These are phyloP conservation scores for Liquidambar formosana DNA, from an alignment of 164 flowering plant genomes.

Conservation along the genomic window DNA sequence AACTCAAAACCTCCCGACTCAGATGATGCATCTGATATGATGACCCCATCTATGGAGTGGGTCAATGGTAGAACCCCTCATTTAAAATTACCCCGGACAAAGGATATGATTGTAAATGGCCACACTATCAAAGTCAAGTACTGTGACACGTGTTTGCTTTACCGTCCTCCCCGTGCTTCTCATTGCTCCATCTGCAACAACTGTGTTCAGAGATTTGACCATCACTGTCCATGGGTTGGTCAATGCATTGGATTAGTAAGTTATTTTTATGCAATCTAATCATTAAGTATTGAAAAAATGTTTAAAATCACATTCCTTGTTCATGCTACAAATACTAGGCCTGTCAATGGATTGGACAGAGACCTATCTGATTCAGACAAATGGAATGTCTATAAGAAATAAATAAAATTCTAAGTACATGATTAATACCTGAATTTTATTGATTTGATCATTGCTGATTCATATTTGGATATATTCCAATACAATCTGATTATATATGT, in stretches of 20 bases:
- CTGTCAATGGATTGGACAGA: no score
- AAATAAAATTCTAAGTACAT: no score
- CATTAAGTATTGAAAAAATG: no score
- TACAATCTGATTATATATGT: no score
- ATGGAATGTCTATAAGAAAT: no score
- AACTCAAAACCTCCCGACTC: constrained; percentile 16
- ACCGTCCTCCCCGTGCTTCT: constrained; percentile 36
- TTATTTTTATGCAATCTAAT: no score
- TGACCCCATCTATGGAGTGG: constrained; percentile 54
- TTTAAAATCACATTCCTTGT: no score
- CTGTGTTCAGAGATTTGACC: constrained; percentile 38
- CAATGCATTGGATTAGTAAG: constrained; percentile 46
- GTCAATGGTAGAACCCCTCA: constrained; percentile 33
- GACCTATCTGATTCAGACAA: no score
- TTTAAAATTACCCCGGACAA: constrained; percentile 26
- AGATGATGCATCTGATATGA: constrained; percentile 28
- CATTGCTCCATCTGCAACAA: constrained; percentile 39
- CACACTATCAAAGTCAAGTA: constrained; percentile 30
- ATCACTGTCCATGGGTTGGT: constrained; percentile 45
- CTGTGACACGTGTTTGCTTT: constrained; percentile 38
- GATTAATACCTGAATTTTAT: no score
- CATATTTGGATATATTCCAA: no score
- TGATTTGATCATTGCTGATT: no score
- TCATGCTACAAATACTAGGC: no score
- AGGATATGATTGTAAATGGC: constrained; percentile 29